Evolutionary conservation across 2,329 filamentous ascomycete genomes (phyloP).

Genomic region (Fusarium abutilonis): DNA sequence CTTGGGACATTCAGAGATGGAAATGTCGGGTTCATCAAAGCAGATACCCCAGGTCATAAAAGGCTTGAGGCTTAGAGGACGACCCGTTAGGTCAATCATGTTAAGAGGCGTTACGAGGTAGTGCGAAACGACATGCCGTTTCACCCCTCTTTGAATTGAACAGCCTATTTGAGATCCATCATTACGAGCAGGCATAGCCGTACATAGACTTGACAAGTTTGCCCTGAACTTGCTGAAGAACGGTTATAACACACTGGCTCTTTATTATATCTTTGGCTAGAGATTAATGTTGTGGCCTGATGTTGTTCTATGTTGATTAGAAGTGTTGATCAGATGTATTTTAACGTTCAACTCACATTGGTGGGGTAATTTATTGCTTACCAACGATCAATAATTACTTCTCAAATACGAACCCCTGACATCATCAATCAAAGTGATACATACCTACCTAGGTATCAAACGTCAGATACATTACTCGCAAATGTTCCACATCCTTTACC

Average conservation of each 20-base stretch:
- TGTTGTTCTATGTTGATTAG: background rate
- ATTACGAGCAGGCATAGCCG: slow-evolving; percentile 10
- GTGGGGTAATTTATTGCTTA: slow-evolving; percentile 20
- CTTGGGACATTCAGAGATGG: slow-evolving; percentile 27
- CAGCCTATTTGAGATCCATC: slow-evolving; percentile 25
- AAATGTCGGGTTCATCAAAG: slow-evolving; percentile 34
- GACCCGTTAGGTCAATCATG: slow-evolving; percentile 21
- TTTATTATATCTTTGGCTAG: no score
- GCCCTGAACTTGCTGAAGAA: slow-evolving; percentile 13
- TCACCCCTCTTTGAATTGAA: slow-evolving; percentile 34
- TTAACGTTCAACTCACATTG: background rate
- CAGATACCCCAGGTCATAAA: slow-evolving; percentile 34
- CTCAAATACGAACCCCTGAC: slow-evolving; percentile 30
- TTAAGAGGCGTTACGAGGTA: slow-evolving; percentile 16
- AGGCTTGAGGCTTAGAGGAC: slow-evolving; percentile 33
- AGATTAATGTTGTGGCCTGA: background rate
- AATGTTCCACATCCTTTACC: slow-evolving; percentile 12
- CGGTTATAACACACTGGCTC: background rate
- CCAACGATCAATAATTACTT: slow-evolving; percentile 6
- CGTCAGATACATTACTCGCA: slow-evolving; percentile 13
- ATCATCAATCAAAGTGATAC: slow-evolving; percentile 20
- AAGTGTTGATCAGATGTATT: slow-evolving; percentile 3
- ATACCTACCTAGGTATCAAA: background rate
- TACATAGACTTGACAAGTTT: slow-evolving; percentile 26
- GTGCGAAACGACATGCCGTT: slow-evolving; percentile 7